Percentiles rank a stretch among this genome's conserved stretches.
Conservation (phyloP, 768 basidiomycete species). For the Phanerodontia chrysosporium region DNA sequence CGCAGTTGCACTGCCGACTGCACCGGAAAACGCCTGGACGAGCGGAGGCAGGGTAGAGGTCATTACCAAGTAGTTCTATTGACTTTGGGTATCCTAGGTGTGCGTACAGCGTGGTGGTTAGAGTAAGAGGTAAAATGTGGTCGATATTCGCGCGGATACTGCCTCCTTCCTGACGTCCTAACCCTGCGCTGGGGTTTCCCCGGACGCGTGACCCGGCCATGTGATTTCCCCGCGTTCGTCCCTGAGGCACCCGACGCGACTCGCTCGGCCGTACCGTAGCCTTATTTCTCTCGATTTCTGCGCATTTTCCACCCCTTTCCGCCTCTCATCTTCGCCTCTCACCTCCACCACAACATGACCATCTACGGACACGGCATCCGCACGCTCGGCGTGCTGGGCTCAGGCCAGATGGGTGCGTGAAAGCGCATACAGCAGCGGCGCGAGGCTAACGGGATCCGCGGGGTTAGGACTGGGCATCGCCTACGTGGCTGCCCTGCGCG, state of each 20-base stretch:
- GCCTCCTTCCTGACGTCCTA: neutral
- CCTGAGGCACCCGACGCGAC: neutral
- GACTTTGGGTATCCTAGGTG: neutral
- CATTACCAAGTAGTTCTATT: slow-evolving; percentile 28
- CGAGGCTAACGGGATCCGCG: neutral
- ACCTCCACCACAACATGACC: neutral
- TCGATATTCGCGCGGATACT: neutral
- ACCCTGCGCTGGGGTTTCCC: neutral
- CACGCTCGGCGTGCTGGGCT: slow-evolving; percentile 73
- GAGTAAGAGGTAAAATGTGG: neutral
- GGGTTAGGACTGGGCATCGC: slow-evolving; percentile 82
- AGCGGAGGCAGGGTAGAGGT: slow-evolving; percentile 57
- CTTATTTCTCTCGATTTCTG: neutral
- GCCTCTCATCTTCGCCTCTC: neutral
- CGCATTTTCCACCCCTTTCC: neutral
- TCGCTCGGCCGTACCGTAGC: neutral
- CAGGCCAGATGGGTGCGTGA: slow-evolving; percentile 66
- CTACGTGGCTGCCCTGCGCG: slow-evolving; percentile 79
- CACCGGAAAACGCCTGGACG: slow-evolving; percentile 54
- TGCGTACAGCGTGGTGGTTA: neutral
- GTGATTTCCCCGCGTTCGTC: slow-evolving; percentile 3
- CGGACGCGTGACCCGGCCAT: neutral
- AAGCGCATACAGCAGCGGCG: neutral
- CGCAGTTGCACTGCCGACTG: slow-evolving; percentile 50
- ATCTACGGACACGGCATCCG: slow-evolving; percentile 65